phyloP scores from a whole-genome alignment of 202 grass and related monocot species.

The Zoysia matrella region DNA sequence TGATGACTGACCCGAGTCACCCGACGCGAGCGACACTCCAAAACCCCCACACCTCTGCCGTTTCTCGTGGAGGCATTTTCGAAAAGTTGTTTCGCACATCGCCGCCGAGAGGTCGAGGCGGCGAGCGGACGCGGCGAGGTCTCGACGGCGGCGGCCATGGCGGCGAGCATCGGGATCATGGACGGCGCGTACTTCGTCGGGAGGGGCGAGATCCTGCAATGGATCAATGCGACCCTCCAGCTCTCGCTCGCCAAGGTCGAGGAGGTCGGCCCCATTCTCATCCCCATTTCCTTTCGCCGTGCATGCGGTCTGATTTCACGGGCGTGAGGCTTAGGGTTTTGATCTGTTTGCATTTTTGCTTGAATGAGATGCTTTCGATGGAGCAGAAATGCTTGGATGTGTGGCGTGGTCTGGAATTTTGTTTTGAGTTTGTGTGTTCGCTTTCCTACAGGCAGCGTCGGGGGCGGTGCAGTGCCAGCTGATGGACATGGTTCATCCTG shows the following conservation, averaged over 20 bases:
- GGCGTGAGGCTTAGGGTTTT: conserved; percentile 14
- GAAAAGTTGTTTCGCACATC: conserved; percentile 41
- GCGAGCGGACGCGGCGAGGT: not conserved
- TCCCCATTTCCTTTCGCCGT: not conserved
- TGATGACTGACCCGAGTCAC: not conserved
- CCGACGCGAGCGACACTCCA: conserved; percentile 3
- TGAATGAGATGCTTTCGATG: not conserved
- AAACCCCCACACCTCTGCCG: conserved; percentile 4
- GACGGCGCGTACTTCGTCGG: conserved; percentile 95
- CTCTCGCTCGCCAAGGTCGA: conserved; percentile 82
- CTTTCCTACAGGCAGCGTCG: conserved; percentile 67
- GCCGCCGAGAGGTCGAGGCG: not conserved
- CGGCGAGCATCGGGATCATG: conserved; percentile 84
- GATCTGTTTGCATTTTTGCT: not conserved
- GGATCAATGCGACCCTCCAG: conserved; percentile 93
- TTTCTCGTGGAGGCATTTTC: conserved; percentile 44
- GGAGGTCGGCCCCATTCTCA: conserved; percentile 51
- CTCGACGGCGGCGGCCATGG: conserved; percentile 45
- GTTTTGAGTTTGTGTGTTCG: not conserved
- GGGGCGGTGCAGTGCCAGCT: conserved; percentile 93
- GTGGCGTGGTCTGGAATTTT: not conserved
- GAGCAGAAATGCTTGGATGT: not conserved
- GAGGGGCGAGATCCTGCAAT: conserved; percentile 83
- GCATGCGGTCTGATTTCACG: conserved; percentile 13
- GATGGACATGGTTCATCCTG: conserved; percentile 92